Conservation (phyloP, 805 yeast species). For the Maudiozyma saulgeensis region DNA sequence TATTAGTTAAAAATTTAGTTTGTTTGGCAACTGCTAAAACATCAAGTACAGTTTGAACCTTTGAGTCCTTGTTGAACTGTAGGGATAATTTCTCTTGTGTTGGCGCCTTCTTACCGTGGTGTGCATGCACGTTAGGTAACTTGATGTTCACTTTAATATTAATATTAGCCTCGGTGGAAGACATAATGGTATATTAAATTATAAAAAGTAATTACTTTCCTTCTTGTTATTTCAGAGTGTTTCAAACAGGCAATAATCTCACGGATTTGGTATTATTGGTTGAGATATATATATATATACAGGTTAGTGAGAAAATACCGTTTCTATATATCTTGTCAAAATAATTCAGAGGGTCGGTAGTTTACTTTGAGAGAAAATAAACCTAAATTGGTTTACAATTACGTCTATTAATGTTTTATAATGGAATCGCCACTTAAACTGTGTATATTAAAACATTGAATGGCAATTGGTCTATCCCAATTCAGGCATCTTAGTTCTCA, state of each 20-base stretch:
- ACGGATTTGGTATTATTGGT: background rate
- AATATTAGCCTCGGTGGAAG: slow-evolving; percentile 2
- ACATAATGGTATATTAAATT: background rate
- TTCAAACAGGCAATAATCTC: background rate
- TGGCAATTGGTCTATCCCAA: background rate
- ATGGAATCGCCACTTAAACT: background rate
- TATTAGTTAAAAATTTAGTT: slow-evolving; percentile 24
- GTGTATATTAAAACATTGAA: background rate
- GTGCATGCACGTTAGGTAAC: slow-evolving; percentile 9
- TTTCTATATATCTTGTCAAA: too few species aligned
- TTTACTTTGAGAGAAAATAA: too few species aligned
- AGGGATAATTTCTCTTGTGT: slow-evolving; percentile 13
- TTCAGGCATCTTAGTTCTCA: too few species aligned
- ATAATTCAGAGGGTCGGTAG: too few species aligned
- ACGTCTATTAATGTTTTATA: too few species aligned
- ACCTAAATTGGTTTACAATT: too few species aligned
- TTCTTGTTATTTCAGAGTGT: background rate
- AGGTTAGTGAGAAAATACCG: background rate
- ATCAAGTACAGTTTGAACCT: slow-evolving; percentile 19
- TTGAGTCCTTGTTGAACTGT: slow-evolving; percentile 21
- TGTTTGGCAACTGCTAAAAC: slow-evolving; percentile 19
- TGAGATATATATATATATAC: background rate
- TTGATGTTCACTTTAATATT: slow-evolving; percentile 15
- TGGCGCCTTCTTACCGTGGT: slow-evolving; percentile 5
- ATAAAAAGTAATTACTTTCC: background rate